A percentile compares a stretch with the other conserved stretches of the same genome.
These are phyloP conservation scores for Cyclotella distinguenda DNA, from an alignment of 108 stramenopile genomes.

Conservation along the genomic window DNA sequence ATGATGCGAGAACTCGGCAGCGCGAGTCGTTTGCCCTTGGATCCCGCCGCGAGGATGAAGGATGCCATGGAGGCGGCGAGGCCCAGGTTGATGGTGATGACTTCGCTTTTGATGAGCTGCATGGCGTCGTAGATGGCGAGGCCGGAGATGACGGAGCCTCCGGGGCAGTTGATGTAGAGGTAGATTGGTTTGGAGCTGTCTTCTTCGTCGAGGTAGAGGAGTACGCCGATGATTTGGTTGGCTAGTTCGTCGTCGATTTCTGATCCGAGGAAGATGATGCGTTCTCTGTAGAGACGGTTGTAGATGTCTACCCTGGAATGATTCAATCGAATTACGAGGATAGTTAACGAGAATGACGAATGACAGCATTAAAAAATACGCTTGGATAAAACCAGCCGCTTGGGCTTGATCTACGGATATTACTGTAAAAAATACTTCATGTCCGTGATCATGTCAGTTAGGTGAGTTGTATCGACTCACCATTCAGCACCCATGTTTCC, in stretches of 20 bases:
- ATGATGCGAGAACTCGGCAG: slow-evolving; percentile 95
- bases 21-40: slow-evolving; percentile 91
- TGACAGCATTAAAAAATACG: neutral
- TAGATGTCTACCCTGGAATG: slow-evolving; percentile 96
- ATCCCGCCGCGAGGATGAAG: slow-evolving; percentile 95
- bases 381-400: too few species aligned
- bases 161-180: slow-evolving; percentile 98
- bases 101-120: slow-evolving; percentile 94
- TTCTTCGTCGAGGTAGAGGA: slow-evolving; percentile 95
- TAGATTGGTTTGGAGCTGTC: slow-evolving; percentile 96
- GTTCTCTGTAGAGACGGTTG: slow-evolving; percentile 97
- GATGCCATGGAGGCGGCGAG: slow-evolving; percentile 97
- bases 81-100: slow-evolving; percentile 97
- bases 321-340: neutral
- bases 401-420: too few species aligned
- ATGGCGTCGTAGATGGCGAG: slow-evolving; percentile 97
- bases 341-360: neutral
- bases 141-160: slow-evolving; percentile 96
- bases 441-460: too few species aligned
- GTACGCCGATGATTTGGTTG: slow-evolving; percentile 96
- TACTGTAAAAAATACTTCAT: too few species aligned
- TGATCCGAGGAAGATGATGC: slow-evolving; percentile 97
- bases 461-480: slow-evolving; percentile 33
- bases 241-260: slow-evolving; percentile 99
- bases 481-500: slow-evolving; percentile 74